Base-by-base conservation (phyloP, 176 grass and related monocot species). In the Ensete ventricosum region DNA sequence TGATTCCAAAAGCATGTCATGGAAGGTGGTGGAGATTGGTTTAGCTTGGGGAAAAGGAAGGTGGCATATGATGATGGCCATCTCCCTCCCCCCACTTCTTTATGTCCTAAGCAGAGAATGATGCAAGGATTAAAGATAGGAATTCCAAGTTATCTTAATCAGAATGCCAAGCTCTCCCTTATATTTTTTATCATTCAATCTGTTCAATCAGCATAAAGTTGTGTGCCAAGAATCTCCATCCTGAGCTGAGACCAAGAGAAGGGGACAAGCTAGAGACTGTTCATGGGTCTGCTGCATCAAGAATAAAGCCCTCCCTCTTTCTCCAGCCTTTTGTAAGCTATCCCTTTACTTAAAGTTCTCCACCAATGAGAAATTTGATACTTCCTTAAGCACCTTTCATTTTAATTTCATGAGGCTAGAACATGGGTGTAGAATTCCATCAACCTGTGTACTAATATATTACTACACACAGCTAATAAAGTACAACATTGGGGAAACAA, bases 281-380 rank as follows among this genome's bases (percentile, higher is more conserved):
- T 24, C 76, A 84, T 74, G 76, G 67, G 82, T 57, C 24, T 60
- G 68, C 67, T 73, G 53, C 73, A 74, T 84, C 21, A 84, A 53
- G 82, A 84, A 84, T 74, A 84, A 84, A 84, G 82, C 20, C 49
- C 57, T 55, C 49, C 66, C 34, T 74, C 82, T 84, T 84, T 81
- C 64, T 67, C 76, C 75, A 77, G 81, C 75, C 78, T 84, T 84
- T 79, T 43, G 74, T 29, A 49, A 49, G 74, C 55, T 17, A 25
- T 43, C 54, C 25, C 59, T 75, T 20, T 73, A 73, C 50, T 73
- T 20, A 73, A 73, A 27, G 17, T 9, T 68, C 76, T 79, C 16
- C 17, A 53, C 76, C 63, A 69, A 69, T 79, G 62, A 52, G 57
- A 64, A 21, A 13, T 48, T 22, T 1, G 65, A 50, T 29, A 20